Percentiles rank a stretch among this genome's conserved stretches.
Conservation (phyloP, 768 basidiomycete genomes). For the Boletus tomentosulus region DNA sequence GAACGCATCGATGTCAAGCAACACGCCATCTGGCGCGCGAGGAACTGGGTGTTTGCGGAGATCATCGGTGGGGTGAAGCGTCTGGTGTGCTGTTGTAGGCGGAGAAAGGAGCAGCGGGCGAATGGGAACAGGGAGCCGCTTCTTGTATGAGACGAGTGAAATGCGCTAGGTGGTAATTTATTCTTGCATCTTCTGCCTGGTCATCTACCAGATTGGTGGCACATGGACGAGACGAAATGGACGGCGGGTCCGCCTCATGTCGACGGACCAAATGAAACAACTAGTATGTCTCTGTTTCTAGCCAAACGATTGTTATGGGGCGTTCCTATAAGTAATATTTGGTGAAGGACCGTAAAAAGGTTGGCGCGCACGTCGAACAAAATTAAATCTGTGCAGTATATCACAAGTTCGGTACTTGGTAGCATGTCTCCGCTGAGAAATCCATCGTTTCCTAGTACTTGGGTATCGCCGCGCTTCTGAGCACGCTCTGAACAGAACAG, state of each 20-base stretch:
- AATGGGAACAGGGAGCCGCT: constrained; percentile 5
- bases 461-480: too few species aligned
- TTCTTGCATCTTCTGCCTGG: background rate
- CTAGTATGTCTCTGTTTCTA: too few species aligned
- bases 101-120: background rate
- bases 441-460: too few species aligned
- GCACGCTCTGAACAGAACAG: background rate
- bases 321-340: too few species aligned
- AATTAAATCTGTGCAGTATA: too few species aligned
- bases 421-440: too few species aligned
- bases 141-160: constrained; percentile 11
- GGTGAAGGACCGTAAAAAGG: too few species aligned
- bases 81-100: constrained; percentile 8
- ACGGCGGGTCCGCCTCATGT: background rate
- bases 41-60: constrained; percentile 28
- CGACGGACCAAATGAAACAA: too few species aligned
- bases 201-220: background rate
- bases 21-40: constrained; percentile 33
- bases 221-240: background rate
- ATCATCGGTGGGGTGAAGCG: constrained; percentile 11
- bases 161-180: constrained; percentile 4
- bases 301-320: too few species aligned
- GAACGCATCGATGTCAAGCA: constrained; percentile 51
- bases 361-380: too few species aligned
- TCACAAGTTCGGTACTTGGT: too few species aligned